These are phyloP conservation scores for Asterochloris sp. DNA, from an alignment of 139 green algal species.

Conservation along the genomic window DNA sequence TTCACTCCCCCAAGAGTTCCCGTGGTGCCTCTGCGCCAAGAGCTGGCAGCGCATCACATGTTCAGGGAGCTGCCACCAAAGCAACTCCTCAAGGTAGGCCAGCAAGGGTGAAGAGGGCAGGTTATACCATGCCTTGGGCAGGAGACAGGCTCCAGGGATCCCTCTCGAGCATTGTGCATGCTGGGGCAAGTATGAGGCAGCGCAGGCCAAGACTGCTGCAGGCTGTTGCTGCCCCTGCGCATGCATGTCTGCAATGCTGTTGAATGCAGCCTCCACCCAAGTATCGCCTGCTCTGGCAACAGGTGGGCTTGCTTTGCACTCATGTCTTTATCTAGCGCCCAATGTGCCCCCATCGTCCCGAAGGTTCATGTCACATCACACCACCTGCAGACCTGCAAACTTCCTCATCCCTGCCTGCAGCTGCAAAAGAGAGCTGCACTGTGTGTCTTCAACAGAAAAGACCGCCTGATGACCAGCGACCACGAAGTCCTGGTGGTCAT, in stretches of 20 bases:
- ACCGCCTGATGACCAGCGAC: too few relatives aligned
- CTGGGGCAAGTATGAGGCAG: neutral
- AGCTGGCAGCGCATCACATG: slow-evolving; percentile 2
- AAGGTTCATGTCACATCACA: too few relatives aligned
- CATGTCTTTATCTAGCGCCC: too few relatives aligned
- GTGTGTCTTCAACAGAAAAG: too few relatives aligned
- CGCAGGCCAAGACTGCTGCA: neutral
- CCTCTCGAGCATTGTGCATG: neutral
- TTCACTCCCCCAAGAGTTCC: slow-evolving; percentile 5
- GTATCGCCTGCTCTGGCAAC: too few relatives aligned
- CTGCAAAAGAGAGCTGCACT: too few relatives aligned
- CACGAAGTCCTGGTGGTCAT: too few relatives aligned
- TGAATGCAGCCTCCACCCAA: neutral
- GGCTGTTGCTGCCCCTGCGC: neutral
- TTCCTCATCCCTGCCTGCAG: too few relatives aligned
- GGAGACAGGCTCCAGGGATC: neutral
- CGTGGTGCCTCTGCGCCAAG: neutral
- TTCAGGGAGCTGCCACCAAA: slow-evolving; percentile 2
- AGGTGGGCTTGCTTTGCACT: too few relatives aligned
- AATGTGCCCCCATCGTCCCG: too few relatives aligned
- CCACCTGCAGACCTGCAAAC: too few relatives aligned
- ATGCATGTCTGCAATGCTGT: neutral
- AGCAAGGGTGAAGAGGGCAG: neutral
- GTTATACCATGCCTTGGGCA: too few relatives aligned
- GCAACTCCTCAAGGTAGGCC: neutral